A percentile compares a stretch with the other conserved stretches of the same genome.
Conservation (phyloP, 306 rosid genomes). For the Acacia melanoxylon region DNA sequence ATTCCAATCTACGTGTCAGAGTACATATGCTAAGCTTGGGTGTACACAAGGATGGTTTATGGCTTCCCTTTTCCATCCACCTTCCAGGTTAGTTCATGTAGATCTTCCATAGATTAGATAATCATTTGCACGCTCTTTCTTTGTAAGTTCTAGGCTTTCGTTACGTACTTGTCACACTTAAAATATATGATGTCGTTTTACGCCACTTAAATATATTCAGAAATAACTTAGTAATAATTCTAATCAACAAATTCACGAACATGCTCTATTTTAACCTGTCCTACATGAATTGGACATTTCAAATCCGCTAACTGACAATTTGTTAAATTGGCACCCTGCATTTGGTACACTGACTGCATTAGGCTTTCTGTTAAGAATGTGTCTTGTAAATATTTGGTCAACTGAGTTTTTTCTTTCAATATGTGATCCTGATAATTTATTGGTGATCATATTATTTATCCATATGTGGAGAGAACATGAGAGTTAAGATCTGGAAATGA, state of each 20-base stretch:
- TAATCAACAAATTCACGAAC: background rate
- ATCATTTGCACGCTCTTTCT: conserved; percentile 9
- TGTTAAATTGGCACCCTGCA: background rate
- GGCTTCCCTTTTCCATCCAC: conserved; percentile 61
- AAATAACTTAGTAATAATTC: background rate
- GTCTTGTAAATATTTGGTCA: background rate
- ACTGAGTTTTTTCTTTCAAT: conserved; percentile 4
- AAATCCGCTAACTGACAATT: background rate
- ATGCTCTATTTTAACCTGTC: background rate
- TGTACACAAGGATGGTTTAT: conserved; percentile 90
- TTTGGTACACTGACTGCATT: background rate
- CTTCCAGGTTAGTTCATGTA: conserved; percentile 57
- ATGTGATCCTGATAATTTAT: background rate
- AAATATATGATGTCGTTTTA: background rate
- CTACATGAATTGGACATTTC: background rate
- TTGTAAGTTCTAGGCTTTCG: background rate
- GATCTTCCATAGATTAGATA: conserved; percentile 15
- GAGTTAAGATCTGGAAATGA: background rate
- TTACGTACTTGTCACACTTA: background rate
- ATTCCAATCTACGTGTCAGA: conserved; percentile 44
- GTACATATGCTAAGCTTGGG: conserved; percentile 84
- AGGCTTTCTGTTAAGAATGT: background rate
- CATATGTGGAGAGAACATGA: background rate
- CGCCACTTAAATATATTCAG: background rate
- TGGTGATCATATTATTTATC: background rate